phyloP scores from a whole-genome alignment of 306 rosid species.

The Trichosanthes cucumerina region DNA sequence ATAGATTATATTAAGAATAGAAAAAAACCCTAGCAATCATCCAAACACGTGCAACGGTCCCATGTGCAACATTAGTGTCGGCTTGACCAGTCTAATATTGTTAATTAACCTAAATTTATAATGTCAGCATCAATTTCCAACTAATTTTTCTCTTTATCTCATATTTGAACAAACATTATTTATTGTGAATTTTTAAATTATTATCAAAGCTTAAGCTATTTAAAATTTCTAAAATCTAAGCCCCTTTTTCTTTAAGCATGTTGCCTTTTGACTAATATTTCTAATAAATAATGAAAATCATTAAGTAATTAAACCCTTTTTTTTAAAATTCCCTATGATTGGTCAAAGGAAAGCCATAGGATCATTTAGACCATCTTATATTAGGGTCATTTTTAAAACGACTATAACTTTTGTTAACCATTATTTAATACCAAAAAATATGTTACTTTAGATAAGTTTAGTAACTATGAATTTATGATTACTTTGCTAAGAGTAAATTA shows the following conservation, averaged over 20 bases:
- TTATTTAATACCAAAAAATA: background rate
- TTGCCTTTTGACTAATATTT: background rate
- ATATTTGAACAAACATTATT: background rate
- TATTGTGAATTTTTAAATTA: background rate
- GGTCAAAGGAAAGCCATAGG: background rate
- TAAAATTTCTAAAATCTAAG: background rate
- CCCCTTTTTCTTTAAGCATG: slow-evolving; percentile 3
- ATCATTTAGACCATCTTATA: background rate
- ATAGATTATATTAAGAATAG: slow-evolving; percentile 9
- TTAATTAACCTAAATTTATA: slow-evolving; percentile 29
- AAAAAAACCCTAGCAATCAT: slow-evolving; percentile 30
- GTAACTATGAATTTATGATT: background rate
- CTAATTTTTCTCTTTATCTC: background rate
- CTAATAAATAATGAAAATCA: background rate
- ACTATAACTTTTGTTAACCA: background rate
- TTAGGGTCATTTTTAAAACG: background rate
- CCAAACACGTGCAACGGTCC: slow-evolving; percentile 65
- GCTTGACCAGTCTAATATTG: slow-evolving; percentile 43
- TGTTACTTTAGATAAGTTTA: background rate
- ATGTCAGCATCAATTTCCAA: slow-evolving; percentile 34
- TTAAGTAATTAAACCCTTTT: background rate
- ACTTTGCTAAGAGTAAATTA: background rate
- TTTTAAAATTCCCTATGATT: background rate
- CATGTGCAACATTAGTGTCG: slow-evolving; percentile 42
- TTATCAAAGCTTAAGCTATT: background rate